phyloP scores from a whole-genome alignment of 495 filamentous ascomycete species.

The Xylaria grammica region DNA sequence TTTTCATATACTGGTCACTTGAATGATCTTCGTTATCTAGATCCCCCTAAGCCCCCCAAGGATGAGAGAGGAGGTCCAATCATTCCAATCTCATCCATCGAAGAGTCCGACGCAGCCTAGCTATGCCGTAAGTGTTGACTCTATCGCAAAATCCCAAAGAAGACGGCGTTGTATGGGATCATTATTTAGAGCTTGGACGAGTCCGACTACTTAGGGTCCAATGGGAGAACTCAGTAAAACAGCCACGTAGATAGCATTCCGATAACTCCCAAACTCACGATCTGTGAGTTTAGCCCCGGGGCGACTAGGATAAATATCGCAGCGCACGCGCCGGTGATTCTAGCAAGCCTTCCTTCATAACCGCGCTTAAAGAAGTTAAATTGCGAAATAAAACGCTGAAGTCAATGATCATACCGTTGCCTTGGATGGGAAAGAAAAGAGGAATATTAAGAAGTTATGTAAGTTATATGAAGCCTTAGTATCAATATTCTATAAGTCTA shows the following conservation, averaged over 20 bases:
- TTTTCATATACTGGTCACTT: no score
- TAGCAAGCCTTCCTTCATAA: background rate
- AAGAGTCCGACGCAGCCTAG: background rate
- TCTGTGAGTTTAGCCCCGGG: conserved; percentile 15
- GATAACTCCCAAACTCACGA: conserved; percentile 6
- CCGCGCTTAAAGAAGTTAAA: background rate
- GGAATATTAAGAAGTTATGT: background rate
- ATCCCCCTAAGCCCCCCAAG: no score
- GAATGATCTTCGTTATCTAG: no score
- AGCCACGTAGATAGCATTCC: conserved; percentile 5
- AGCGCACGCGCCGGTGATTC: background rate
- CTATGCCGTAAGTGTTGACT: background rate
- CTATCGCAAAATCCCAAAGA: background rate
- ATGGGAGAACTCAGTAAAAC: conserved; percentile 1
- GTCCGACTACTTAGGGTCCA: conserved; percentile 4
- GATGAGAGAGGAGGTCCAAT: background rate
- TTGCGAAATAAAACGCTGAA: background rate
- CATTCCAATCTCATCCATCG: background rate
- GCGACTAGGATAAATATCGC: background rate
- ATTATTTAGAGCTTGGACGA: background rate
- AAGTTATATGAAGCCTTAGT: background rate
- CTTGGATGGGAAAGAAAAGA: background rate
- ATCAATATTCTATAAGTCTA: background rate
- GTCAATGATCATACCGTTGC: background rate
- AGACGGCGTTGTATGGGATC: conserved; percentile 20